phyloP scores from a whole-genome alignment of 202 grass and related monocot genomes.

The Zizania palustris region DNA sequence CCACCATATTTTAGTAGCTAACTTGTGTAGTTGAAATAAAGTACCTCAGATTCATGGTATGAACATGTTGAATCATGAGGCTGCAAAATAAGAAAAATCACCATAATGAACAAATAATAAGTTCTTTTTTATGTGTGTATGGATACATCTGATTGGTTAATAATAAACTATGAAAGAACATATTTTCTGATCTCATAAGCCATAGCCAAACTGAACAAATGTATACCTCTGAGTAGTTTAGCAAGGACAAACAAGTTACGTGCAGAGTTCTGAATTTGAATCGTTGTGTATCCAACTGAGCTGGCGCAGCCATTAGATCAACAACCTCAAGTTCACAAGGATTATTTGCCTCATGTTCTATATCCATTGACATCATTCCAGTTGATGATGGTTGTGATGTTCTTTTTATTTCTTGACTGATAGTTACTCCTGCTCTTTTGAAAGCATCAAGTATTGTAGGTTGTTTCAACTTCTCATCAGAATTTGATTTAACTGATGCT shows the following conservation, averaged over 20 bases:
- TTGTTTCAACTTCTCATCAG: slow-evolving; percentile 70
- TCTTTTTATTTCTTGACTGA: slow-evolving; percentile 66
- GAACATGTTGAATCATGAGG: slow-evolving; percentile 54
- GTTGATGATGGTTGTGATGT: slow-evolving; percentile 50
- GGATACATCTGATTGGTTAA: slow-evolving; percentile 25
- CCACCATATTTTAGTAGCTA: slow-evolving; percentile 38
- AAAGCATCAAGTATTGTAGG: slow-evolving; percentile 70
- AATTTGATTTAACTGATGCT: slow-evolving; percentile 49
- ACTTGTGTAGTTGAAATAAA: slow-evolving; percentile 46
- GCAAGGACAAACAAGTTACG: slow-evolving; percentile 60
- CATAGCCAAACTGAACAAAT: slow-evolving; percentile 30
- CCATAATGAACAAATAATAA: background rate
- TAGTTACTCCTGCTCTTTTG: slow-evolving; percentile 69
- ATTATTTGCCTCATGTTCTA: slow-evolving; percentile 51
- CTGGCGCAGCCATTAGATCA: slow-evolving; percentile 65
- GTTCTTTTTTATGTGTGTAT: background rate
- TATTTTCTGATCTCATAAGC: background rate
- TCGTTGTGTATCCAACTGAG: slow-evolving; percentile 72
- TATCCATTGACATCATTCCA: slow-evolving; percentile 45
- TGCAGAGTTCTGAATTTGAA: slow-evolving; percentile 88
- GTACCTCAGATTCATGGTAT: slow-evolving; percentile 80
- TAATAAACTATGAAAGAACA: slow-evolving; percentile 28
- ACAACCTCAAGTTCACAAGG: slow-evolving; percentile 59
- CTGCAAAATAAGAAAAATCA: slow-evolving; percentile 45
- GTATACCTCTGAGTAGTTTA: slow-evolving; percentile 82